Conservation (phyloP, 257 asterid genomes). For the Echium plantagineum region DNA sequence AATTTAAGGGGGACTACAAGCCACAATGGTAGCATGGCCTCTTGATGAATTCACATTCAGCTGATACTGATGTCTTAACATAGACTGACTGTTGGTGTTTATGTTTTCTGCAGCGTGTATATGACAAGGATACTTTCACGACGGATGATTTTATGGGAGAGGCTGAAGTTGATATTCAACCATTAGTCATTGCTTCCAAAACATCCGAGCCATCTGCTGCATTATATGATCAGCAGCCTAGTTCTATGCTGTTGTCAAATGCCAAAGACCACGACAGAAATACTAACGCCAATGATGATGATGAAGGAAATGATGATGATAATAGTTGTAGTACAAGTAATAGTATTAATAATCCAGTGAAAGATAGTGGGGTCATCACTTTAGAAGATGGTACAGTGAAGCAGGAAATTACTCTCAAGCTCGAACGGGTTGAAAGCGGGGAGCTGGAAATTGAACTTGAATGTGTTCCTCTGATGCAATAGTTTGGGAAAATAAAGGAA, state of each 20-base stretch:
- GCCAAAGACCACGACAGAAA: slow-evolving; percentile 25
- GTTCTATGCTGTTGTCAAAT: slow-evolving; percentile 34
- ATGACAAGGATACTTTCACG: slow-evolving; percentile 82
- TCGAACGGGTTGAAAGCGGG: slow-evolving; percentile 81
- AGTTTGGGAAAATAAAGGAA: slow-evolving; percentile 5
- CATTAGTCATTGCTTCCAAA: slow-evolving; percentile 66
- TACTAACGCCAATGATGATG: not conserved
- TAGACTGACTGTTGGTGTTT: not conserved
- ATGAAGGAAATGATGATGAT: not conserved
- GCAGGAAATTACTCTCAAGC: slow-evolving; percentile 56
- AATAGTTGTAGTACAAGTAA: slow-evolving; percentile 7
- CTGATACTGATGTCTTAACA: not conserved
- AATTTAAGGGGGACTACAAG: too few relatives aligned
- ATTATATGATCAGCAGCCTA: slow-evolving; percentile 13
- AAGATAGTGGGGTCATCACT: slow-evolving; percentile 39
- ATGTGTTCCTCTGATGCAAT: slow-evolving; percentile 84
- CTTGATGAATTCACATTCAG: not conserved
- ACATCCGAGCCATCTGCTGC: slow-evolving; percentile 31
- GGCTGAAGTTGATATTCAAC: slow-evolving; percentile 81
- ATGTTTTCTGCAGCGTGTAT: slow-evolving; percentile 48
- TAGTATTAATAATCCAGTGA: slow-evolving; percentile 25
- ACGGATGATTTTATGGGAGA: slow-evolving; percentile 94
- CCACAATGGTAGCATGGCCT: not conserved
- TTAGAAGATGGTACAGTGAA: slow-evolving; percentile 55
- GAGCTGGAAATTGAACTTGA: slow-evolving; percentile 78